These are phyloP conservation scores for Kazachstania kunashirensis DNA, from an alignment of 805 yeast species.

Conservation along the genomic window DNA sequence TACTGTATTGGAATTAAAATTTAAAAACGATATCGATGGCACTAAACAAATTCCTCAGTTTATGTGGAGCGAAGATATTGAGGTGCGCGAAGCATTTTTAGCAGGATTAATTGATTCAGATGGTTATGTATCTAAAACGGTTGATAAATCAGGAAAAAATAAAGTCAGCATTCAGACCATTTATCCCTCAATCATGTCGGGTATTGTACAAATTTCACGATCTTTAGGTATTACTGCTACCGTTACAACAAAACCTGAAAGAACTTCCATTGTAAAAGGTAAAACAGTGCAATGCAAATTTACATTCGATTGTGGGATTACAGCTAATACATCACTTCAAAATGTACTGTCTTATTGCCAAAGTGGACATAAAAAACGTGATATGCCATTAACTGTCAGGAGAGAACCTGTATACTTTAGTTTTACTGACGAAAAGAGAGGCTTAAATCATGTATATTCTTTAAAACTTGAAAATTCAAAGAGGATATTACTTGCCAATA, in stretches of 20 bases:
- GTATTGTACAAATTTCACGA: conserved; percentile 32
- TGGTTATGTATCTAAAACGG: conserved; percentile 26
- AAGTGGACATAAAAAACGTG: conserved; percentile 18
- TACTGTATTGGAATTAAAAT: conserved; percentile 17
- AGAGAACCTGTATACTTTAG: conserved; percentile 19
- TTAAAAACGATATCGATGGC: conserved; percentile 15
- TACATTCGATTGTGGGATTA: conserved; percentile 20
- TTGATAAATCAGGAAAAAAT: conserved; percentile 10
- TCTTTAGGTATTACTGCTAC: conserved; percentile 36
- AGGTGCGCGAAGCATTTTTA: conserved; percentile 36
- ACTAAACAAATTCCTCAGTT: conserved; percentile 30
- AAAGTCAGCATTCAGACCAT: conserved; percentile 29
- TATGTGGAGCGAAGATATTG: conserved; percentile 30
- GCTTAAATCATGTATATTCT: conserved; percentile 16
- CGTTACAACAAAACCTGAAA: conserved; percentile 23
- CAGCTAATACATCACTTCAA: conserved; percentile 17
- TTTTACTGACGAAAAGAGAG: conserved; percentile 14
- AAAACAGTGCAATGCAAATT: conserved; percentile 19
- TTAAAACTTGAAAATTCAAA: conserved; percentile 12
- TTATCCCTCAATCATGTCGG: conserved; percentile 29
- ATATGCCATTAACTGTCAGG: conserved; percentile 7
- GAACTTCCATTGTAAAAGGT: conserved; percentile 14
- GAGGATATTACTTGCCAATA: conserved; percentile 17
- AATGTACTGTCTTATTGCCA: conserved; percentile 19
- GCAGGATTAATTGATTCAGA: conserved; percentile 38